Base-by-base conservation (phyloP, 83 land plant species). In the Picea mariana region DNA sequence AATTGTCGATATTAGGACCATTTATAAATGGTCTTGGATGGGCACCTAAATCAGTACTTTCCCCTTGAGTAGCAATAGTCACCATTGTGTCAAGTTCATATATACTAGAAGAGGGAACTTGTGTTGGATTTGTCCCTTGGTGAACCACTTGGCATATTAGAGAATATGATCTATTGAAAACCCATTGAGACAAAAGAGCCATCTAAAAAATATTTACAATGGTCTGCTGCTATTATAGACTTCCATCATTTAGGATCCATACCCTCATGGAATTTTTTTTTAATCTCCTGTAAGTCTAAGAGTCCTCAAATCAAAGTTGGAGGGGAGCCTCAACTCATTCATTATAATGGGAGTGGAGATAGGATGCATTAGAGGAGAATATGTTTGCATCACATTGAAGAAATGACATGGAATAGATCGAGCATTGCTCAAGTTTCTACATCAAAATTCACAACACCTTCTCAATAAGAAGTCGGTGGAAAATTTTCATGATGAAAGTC, bases 381-480 rank as follows among this genome's bases (percentile, higher is more conserved):
- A 88, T 75, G 90, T 95, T 60, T 90, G 89, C 71, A 16, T 81
- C 60, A 84, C 88, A 62, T 79, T 95, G 26, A 83, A 84, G 78
- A 93, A 95, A 59, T 85, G 89, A 82, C 88, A 87, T 49, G 84
- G 92, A 27, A 80, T 91, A n/a, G 82, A 84, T 61, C 86, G 86
- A 9, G 89, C 92, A 49, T 89, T 95, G 34, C 80, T 86, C 16
- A 83, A 84, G 34, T 69, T 89, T 27, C 24, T 87, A 44, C 79
- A 76, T 0, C n/a, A 72, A 59, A 75, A 40, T 58, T 80, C 24
- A 12, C 68, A 61, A 26, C 20, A 40, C 21, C 55, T 80, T 80
- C 72, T 42, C 52, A 64, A 40, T 20, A 67, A 80, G 31, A 34
- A 13, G 24, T 62, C 31, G 17, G 67, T 66, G 26, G 61, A 67